Evolutionary conservation across 805 yeast genomes (phyloP).

Genomic region (Sporopachydermia lactativora): DNA sequence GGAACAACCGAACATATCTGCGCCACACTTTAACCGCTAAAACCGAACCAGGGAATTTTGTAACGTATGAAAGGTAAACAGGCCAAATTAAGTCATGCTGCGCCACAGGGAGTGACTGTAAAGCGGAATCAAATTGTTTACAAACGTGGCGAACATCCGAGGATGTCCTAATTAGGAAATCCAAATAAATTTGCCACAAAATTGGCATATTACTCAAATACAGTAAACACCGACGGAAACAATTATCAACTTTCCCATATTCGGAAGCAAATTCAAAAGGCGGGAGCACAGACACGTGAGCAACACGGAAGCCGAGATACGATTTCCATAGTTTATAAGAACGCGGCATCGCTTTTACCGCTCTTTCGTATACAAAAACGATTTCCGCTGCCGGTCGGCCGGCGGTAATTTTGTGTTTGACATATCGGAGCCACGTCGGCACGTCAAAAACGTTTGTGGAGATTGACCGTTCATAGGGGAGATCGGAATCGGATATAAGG

Average conservation of each 20-base stretch:
- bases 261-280: constrained; percentile 19
- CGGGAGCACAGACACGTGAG: constrained; percentile 16
- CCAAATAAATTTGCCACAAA: constrained; percentile 38
- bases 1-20: constrained; percentile 18
- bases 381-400: constrained; percentile 15
- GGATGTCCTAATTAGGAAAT: constrained; percentile 24
- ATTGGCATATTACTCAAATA: constrained; percentile 30
- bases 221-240: constrained; percentile 34
- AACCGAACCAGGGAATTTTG: constrained; percentile 24
- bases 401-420: constrained; percentile 17
- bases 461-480: constrained; percentile 33
- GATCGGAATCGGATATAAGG: constrained; percentile 18
- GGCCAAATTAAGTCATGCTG: constrained; percentile 46
- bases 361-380: constrained; percentile 36
- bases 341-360: constrained; percentile 27
- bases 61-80: constrained; percentile 35
- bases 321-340: constrained; percentile 42
- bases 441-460: constrained; percentile 22
- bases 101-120: constrained; percentile 32
- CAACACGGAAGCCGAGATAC: constrained; percentile 30
- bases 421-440: constrained; percentile 25
- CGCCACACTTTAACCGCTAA: constrained; percentile 22
- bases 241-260: constrained; percentile 22
- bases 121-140: constrained; percentile 32
- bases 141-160: constrained; percentile 26